Evolutionary conservation across 306 rosid species (phyloP), one percentile per base, ranked within the genome.

Genomic region (Senna tora): DNA sequence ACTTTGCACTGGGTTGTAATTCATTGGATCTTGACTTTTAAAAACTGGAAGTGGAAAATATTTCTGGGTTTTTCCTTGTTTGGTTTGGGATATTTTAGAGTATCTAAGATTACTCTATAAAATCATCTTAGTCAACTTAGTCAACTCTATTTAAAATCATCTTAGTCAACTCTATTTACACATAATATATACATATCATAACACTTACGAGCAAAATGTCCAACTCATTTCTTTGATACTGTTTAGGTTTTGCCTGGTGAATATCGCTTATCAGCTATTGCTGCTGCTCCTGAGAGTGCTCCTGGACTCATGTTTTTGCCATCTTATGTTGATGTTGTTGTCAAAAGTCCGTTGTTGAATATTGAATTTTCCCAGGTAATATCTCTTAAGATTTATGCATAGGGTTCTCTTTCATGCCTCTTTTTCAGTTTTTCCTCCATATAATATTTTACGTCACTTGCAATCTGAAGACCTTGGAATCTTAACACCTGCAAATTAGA

Each of bases 271-370:
- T 91, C 99, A 68, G 96, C 96, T 67, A 76, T 95, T 83, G 89
- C 95, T 74, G 80, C 93, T 67, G 32, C 83, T 61, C 84, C 89
- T 9, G 99, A 88, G 71, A 87, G 86, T 81, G 85, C 84, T 80
- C 88, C 96, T 73, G 96, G 97, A 52, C 86, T 95, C 79, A 76
- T 89, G 80, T 91, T 95, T 85, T 76, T 87, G 80, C 99, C 97
- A 57, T 78, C 96, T 54, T 59, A 88, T 85, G 81, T 85, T 2
- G 96, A 95, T 77, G 91, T 91, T 74, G 81, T 76, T 33, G 90
- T 91, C 65, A 86, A 77, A 67, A 91, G 85, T 82, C 99, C 99
- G 9, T 56, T 89, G 83, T 73, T 91, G 83, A 77, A 88, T 62
- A 78, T 91, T 68, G 87, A 87, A 63, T 95, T 95, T 83, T 91